phyloP scores from a whole-genome alignment of 2,329 filamentous ascomycete species.

The Diaporthe caulivora region DNA sequence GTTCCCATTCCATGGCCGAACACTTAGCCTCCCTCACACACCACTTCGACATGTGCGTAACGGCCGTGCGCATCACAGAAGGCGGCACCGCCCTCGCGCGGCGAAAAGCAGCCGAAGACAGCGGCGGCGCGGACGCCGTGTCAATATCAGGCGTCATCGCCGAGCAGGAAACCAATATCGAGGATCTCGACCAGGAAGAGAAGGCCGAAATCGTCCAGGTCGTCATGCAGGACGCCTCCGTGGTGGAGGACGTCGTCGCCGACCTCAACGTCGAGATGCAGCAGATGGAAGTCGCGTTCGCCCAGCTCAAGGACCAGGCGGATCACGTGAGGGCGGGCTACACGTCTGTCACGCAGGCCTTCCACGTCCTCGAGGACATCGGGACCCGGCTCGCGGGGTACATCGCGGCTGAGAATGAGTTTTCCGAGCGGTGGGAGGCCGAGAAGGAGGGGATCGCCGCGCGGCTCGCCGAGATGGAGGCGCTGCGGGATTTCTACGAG shows the following conservation, averaged over 20 bases:
- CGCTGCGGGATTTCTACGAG: conserved; percentile 85
- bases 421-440: conserved; percentile 77
- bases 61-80: conserved; percentile 82
- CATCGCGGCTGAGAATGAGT: conserved; percentile 73
- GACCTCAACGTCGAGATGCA: conserved; percentile 81
- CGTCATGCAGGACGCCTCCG: conserved; percentile 76
- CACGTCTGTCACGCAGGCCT: conserved; percentile 70
- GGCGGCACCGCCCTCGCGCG: conserved; percentile 51
- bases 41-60: conserved; percentile 95
- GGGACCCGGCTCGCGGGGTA: conserved; percentile 75
- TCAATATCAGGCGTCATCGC: conserved; percentile 77
- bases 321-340: conserved; percentile 68
- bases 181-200: conserved; percentile 78
- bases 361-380: conserved; percentile 76
- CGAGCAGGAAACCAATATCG: conserved; percentile 64
- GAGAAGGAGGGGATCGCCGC: conserved; percentile 77
- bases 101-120: conserved; percentile 75
- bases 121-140: conserved; percentile 55
- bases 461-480: conserved; percentile 81
- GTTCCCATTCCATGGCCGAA: conserved; percentile 86
- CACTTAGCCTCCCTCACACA: conserved; percentile 83
- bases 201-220: conserved; percentile 86
- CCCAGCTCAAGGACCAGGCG: conserved; percentile 73
- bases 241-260: conserved; percentile 74
- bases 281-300: conserved; percentile 81